phyloP scores from a whole-genome alignment of 352 stramenopile genomes.

The Phytophthora litchii region DNA sequence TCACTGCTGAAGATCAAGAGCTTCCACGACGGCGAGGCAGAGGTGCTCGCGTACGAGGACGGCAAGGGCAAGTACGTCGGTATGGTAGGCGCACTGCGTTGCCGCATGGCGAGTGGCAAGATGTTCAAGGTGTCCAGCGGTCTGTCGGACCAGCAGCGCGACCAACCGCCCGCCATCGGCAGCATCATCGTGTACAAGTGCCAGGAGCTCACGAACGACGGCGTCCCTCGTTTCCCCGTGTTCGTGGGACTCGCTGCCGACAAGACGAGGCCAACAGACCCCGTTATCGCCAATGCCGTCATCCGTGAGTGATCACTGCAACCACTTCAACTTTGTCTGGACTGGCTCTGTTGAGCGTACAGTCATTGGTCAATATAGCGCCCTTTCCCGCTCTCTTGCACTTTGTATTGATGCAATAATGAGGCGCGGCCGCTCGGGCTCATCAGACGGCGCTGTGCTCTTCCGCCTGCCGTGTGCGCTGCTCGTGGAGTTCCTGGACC shows the following conservation, averaged over 20 bases:
- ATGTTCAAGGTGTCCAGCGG: constrained; percentile 78
- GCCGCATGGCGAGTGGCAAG: constrained; percentile 67
- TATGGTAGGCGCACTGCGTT: constrained; percentile 61
- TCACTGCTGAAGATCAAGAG: constrained; percentile 83
- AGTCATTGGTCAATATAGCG: constrained; percentile 14
- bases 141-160: constrained; percentile 61
- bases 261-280: constrained; percentile 55
- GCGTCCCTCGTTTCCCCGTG: constrained; percentile 75
- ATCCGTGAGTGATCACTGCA: constrained; percentile 8
- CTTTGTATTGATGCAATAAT: constrained; percentile 19
- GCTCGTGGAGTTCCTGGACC: constrained; percentile 54
- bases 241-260: constrained; percentile 67
- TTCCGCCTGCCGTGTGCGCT: constrained; percentile 46
- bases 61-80: constrained; percentile 74
- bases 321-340: neutral
- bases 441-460: constrained; percentile 25
- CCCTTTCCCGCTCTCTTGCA: constrained; percentile 10
- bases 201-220: constrained; percentile 73
- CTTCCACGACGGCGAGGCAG: constrained; percentile 73
- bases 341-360: neutral
- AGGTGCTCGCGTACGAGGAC: constrained; percentile 66
- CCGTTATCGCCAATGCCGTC: constrained; percentile 49
- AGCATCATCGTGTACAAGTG: constrained; percentile 85
- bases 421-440: constrained; percentile 12
- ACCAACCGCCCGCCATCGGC: constrained; percentile 49